phyloP scores from a whole-genome alignment of 306 rosid genomes.

The Vicia villosa region DNA sequence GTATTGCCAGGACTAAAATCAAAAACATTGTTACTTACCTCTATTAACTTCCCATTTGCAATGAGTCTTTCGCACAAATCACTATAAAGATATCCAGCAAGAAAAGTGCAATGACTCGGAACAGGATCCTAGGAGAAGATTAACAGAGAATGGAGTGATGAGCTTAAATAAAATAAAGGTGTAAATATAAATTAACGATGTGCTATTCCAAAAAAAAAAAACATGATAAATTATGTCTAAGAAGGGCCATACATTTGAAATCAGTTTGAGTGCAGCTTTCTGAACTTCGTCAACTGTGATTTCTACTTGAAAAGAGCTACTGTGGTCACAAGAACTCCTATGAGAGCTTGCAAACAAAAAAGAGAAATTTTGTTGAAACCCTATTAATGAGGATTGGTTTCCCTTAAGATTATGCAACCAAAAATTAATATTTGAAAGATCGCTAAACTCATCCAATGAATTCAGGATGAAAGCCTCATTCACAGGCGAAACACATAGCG shows the following conservation, averaged over 20 bases:
- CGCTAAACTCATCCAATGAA: constrained; percentile 55
- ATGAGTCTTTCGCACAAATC: constrained; percentile 69
- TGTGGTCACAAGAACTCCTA: constrained; percentile 38
- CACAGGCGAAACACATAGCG: constrained; percentile 75
- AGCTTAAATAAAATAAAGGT: constrained; percentile 17
- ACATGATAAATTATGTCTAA: constrained; percentile 28
- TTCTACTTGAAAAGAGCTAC: constrained; percentile 48
- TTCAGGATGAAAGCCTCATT: constrained; percentile 60
- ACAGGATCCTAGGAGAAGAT: constrained; percentile 63
- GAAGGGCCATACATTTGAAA: constrained; percentile 65
- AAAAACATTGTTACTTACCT: constrained; percentile 49
- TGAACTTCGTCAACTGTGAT: constrained; percentile 64
- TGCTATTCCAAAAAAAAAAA: too few species aligned
- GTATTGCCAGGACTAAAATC: constrained; percentile 22
- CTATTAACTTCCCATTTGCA: constrained; percentile 67
- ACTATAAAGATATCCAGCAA: constrained; percentile 72
- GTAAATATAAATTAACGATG: too few species aligned
- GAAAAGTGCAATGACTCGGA: constrained; percentile 55
- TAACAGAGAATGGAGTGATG: constrained; percentile 31
- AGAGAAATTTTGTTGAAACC: constrained; percentile 75
- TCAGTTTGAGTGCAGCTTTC: constrained; percentile 60
- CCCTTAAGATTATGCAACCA: constrained; percentile 66
- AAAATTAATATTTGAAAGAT: constrained; percentile 50
- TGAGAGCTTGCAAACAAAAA: constrained; percentile 53
- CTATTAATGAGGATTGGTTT: constrained; percentile 54